Conservation (phyloP, 2,329 filamentous ascomycete species). For the Aspergillus fijiensis region DNA sequence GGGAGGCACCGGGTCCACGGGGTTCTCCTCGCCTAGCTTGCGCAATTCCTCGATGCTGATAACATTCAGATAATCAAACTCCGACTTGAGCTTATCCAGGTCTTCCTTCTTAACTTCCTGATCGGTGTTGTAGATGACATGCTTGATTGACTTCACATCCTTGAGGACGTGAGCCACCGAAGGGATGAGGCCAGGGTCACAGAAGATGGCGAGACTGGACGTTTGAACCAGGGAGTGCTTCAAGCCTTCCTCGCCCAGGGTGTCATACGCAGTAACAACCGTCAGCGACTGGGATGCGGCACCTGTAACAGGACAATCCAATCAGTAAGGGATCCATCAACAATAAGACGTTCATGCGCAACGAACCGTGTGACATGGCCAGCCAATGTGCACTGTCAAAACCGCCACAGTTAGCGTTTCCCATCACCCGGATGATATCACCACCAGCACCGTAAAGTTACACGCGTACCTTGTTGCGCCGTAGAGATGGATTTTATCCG, state of each 20-base stretch:
- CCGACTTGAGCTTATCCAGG: conserved; percentile 54
- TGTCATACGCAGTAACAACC: conserved; percentile 94
- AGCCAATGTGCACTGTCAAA: conserved; percentile 72
- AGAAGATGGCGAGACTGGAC: conserved; percentile 76
- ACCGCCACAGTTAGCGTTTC: conserved; percentile 16
- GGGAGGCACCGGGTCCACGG: conserved; percentile 69
- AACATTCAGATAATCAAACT: conserved; percentile 54
- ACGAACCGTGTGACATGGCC: conserved; percentile 68
- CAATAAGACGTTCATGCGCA: conserved; percentile 1
- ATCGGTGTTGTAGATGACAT: conserved; percentile 60
- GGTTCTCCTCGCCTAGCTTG: conserved; percentile 62
- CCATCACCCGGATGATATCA: not conserved
- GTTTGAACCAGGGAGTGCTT: conserved; percentile 84
- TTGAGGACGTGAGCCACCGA: conserved; percentile 58
- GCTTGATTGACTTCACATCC: conserved; percentile 56
- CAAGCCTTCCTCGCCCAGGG: conserved; percentile 78
- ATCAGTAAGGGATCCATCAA: not conserved
- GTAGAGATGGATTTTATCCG: conserved; percentile 75
- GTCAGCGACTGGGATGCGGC: conserved; percentile 80
- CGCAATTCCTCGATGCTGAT: conserved; percentile 57
- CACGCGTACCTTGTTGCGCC: conserved; percentile 70
- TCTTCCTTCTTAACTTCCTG: conserved; percentile 53
- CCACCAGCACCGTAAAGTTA: not conserved
- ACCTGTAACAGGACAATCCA: conserved; percentile 35
- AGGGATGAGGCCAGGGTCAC: conserved; percentile 74